Base-by-base conservation (phyloP, 1,139 yeast genomes). In the Yamadazyma epiphylla region DNA sequence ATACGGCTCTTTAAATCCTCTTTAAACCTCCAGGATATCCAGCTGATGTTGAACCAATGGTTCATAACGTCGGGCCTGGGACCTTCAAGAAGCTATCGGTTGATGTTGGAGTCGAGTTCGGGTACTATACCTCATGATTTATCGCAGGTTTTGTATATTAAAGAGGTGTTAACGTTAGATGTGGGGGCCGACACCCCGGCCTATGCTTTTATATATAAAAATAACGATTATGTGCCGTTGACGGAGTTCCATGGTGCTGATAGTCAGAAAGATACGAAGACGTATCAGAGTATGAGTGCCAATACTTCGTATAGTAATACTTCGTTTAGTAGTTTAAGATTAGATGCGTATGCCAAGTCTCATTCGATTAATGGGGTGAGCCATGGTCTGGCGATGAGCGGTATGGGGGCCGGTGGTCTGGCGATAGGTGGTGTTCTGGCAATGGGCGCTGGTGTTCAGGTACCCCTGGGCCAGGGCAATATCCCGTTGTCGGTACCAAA, bases 21-120 rank as follows among this genome's bases (percentile, higher is more conserved):
- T 26, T 25, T 37, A n/a, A 45, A 46, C 12, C 37, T 37, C 19
- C 38, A 44, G 15, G 45, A 55, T 6, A 37, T 53, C 9, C 48
- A 56, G 3, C 46, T 60, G 15, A 49, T 60, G 22, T 40, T 61
- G 14, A 60, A 59, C 39, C 65, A 60, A 39, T 61, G 68, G 68
- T 57, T 55, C 38, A 28, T 58, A 10, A 42, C 60, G 6, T 53
- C 60, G 12, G 62, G 60, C 1, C 24, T 27, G 10, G 51, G 53
- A 22, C 21, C 20, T 13, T 15, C 25, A 12, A 21, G 13, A 27
- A 14, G n/a, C n/a, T 20, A 5, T 5, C 19, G 5, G 5, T n/a
- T 21, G 15, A 20, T 3, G 10, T n/a, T 20, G 19, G 17, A 22
- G 9, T 10, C 19, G 10, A 13, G 19, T 15, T 1, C 42, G 43